These are phyloP conservation scores for Elongisporangium undulatum DNA, from an alignment of 352 stramenopile genomes.

Conservation along the genomic window DNA sequence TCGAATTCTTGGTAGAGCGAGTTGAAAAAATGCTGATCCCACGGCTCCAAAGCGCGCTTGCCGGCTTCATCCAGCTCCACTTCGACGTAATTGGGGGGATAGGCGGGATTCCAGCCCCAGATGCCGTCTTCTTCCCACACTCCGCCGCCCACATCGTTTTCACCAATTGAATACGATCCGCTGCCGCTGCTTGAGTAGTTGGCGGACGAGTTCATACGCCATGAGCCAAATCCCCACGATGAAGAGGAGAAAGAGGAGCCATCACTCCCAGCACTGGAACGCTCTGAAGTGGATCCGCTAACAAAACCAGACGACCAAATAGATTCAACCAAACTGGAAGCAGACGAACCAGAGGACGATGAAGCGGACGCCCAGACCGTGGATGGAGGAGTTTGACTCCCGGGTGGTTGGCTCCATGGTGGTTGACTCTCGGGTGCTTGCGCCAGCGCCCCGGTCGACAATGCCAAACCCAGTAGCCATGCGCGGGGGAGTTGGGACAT, in stretches of 20 bases:
- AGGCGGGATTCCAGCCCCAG: neutral
- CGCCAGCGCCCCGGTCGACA: neutral
- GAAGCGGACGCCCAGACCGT: neutral
- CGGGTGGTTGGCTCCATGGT: neutral
- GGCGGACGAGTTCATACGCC: neutral
- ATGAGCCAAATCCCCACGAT: neutral
- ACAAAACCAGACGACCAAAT: neutral
- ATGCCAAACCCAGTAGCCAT: neutral
- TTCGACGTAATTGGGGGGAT: neutral
- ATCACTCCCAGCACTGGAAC: neutral
- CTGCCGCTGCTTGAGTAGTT: neutral
- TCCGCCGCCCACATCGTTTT: neutral
- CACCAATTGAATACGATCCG: neutral
- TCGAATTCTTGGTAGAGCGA: neutral
- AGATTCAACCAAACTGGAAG: neutral
- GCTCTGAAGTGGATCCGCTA: neutral
- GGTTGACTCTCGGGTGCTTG: neutral
- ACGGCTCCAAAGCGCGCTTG: neutral
- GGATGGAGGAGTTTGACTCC: neutral
- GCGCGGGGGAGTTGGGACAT: neutral
- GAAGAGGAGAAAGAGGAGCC: neutral
- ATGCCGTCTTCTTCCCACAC: neutral
- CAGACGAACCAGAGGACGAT: neutral
- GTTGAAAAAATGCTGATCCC: neutral
- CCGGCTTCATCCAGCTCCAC: neutral